Conservation (phyloP, 2,329 filamentous ascomycete genomes). For the Paracoccidioides lutzii region DNA sequence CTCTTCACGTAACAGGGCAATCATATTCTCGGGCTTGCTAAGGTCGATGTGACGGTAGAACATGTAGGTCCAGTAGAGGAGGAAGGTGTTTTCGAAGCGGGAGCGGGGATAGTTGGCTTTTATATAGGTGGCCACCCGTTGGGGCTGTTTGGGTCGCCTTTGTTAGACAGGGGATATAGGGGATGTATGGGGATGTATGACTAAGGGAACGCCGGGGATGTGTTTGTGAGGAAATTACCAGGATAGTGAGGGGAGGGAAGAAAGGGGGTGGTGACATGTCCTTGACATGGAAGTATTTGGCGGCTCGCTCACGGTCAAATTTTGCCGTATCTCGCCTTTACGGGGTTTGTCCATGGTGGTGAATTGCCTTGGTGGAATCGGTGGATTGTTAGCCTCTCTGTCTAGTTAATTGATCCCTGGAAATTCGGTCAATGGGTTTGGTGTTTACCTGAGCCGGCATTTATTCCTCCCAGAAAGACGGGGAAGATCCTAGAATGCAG, state of each 20-base stretch:
- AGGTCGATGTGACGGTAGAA: slow-evolving; percentile 51
- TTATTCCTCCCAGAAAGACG: slow-evolving; percentile 58
- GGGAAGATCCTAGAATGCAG: slow-evolving; percentile 48
- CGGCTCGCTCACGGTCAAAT: slow-evolving; percentile 39
- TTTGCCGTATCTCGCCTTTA: slow-evolving; percentile 49
- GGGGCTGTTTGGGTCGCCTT: slow-evolving; percentile 33
- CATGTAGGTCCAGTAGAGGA: slow-evolving; percentile 46
- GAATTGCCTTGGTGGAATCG: slow-evolving; percentile 47
- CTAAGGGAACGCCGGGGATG: too few species aligned
- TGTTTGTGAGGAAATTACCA: slow-evolving; percentile 32
- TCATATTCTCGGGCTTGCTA: slow-evolving; percentile 44
- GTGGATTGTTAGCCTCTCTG: slow-evolving; percentile 1
- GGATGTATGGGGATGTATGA: slow-evolving; percentile 18
- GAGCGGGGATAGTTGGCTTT: slow-evolving; percentile 42
- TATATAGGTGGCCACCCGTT: slow-evolving; percentile 54
- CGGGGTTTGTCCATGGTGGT: slow-evolving; percentile 58
- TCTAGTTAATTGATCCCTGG: background rate
- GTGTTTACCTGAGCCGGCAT: slow-evolving; percentile 41
- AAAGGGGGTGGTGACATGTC: slow-evolving; percentile 34
- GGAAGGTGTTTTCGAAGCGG: slow-evolving; percentile 42
- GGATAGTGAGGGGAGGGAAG: slow-evolving; percentile 43
- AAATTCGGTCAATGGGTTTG: background rate
- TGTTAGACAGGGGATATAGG: background rate
- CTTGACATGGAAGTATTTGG: slow-evolving; percentile 37
- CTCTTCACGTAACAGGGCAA: slow-evolving; percentile 24